Base-by-base conservation (phyloP, 2,329 filamentous ascomycete genomes). In the Diaporthe citri region DNA sequence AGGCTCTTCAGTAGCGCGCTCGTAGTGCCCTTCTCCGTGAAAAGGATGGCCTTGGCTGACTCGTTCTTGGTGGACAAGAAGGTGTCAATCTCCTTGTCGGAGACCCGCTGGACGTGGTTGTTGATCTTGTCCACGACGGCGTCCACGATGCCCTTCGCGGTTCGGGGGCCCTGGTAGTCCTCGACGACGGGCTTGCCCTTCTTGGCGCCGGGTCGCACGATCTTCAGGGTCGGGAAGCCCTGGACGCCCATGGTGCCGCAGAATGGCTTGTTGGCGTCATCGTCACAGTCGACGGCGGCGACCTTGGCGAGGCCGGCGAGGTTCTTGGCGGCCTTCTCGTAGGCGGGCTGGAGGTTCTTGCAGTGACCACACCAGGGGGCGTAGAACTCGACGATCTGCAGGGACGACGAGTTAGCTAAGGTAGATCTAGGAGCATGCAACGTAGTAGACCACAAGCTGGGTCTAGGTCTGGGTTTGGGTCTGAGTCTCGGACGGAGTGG, bases 281-380 rank as follows among this genome's bases (percentile, higher is more conserved):
- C 95, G 81, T 99, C 96, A 84, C 97, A 99, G 85, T 99, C 94
- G 78, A 99, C 88, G 73, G 97, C 97, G 64, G 95, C 97, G 56
- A 99, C 96, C 81, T 98, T 97, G 80, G 95, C 97, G 20, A 98
- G 89, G 20, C 97, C 97, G n/a, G 93, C 91, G 75, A 99, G 93
- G 80, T 92, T 95, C 80, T 93, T 94, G 79, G 97, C 97, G 2
- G 93, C 96, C 85, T 98, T 98, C 84, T 98, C 96, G 85, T 97
- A 99, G 59, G 95, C 94, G 4, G 96, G 96, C 86, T 98, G 96
- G 81, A 99, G 93, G 85, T 94, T 98, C 86, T 98, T 90, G 87
- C 97, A 99, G 86, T 98, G 97, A 56, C 96, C 97, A 81, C 97
- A 98, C 96, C 96, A 98, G 34, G 96, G 96, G 12, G 96, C 96